Evolutionary conservation across 2,329 filamentous ascomycete genomes (phyloP).

Genomic region (Blumeriella jaapii): DNA sequence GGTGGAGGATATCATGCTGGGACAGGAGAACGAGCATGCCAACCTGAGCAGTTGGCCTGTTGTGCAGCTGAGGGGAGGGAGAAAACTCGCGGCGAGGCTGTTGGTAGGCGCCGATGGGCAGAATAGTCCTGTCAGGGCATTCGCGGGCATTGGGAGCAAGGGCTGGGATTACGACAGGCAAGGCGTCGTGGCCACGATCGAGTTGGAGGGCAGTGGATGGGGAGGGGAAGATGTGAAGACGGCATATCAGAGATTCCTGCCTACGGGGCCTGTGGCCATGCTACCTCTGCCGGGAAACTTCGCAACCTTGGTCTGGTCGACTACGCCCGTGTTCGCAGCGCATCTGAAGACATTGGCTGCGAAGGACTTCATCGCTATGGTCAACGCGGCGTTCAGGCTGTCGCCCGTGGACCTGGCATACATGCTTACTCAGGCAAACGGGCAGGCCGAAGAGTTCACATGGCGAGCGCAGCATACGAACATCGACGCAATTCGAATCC

Average conservation of each 20-base stretch:
- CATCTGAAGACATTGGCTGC: conserved; percentile 64
- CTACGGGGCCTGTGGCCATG: conserved; percentile 82
- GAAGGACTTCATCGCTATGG: conserved; percentile 69
- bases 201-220: conserved; percentile 52
- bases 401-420: conserved; percentile 68
- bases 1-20: conserved; percentile 70
- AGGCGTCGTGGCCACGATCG: conserved; percentile 81
- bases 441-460: conserved; percentile 62
- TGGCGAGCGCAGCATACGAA: conserved; percentile 71
- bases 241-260: conserved; percentile 91
- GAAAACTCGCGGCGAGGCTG: conserved; percentile 64
- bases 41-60: conserved; percentile 85
- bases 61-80: conserved; percentile 55
- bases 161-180: conserved; percentile 93
- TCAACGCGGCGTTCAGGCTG: conserved; percentile 88
- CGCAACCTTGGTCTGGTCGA: conserved; percentile 90
- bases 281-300: conserved; percentile 76
- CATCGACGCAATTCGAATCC: conserved; percentile 42
- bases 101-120: conserved; percentile 89
- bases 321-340: conserved; percentile 67
- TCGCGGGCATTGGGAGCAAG: conserved; percentile 72
- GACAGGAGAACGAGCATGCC: conserved; percentile 52
- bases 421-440: conserved; percentile 53
- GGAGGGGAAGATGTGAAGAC: conserved; percentile 49
- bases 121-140: conserved; percentile 84